phyloP scores from a whole-genome alignment of 495 filamentous ascomycete genomes.

The Cenococcum geophilum region DNA sequence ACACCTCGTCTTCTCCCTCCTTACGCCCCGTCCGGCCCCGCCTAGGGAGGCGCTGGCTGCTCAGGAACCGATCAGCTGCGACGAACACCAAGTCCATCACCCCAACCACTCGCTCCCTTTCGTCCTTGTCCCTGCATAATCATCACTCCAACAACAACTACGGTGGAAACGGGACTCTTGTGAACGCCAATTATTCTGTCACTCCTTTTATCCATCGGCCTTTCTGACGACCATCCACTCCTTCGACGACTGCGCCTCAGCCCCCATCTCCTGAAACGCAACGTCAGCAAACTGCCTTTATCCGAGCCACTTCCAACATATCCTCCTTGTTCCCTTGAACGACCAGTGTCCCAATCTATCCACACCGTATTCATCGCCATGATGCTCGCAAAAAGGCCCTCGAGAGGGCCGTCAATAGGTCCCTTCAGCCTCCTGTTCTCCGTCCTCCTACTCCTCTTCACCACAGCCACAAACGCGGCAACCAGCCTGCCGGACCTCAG shows the following conservation, averaged over 20 bases:
- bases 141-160: slow-evolving; percentile 4
- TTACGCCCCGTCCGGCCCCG: neutral
- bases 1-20: neutral
- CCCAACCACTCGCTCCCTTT: neutral
- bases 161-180: neutral
- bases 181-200: slow-evolving; percentile 17
- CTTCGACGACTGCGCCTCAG: slow-evolving; percentile 8
- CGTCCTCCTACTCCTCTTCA: slow-evolving; percentile 24
- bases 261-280: slow-evolving; percentile 21
- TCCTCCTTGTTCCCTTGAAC: slow-evolving; percentile 1
- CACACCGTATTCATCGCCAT: slow-evolving; percentile 1
- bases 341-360: neutral
- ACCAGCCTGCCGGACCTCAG: slow-evolving; percentile 16
- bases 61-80: neutral
- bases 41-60: neutral
- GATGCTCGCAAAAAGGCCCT: slow-evolving; percentile 24
- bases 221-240: slow-evolving; percentile 3
- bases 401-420: slow-evolving; percentile 26
- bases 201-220: slow-evolving; percentile 23
- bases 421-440: slow-evolving; percentile 26
- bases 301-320: slow-evolving; percentile 21
- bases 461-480: slow-evolving; percentile 21
- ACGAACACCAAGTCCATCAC: neutral
- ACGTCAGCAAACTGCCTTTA: slow-evolving; percentile 16
- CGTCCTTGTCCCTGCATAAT: slow-evolving; percentile 7